A percentile compares a stretch with the other conserved stretches of the same genome.
phyloP scores from a whole-genome alignment of 345 rosid species.

The Dipteronia sinensis region DNA sequence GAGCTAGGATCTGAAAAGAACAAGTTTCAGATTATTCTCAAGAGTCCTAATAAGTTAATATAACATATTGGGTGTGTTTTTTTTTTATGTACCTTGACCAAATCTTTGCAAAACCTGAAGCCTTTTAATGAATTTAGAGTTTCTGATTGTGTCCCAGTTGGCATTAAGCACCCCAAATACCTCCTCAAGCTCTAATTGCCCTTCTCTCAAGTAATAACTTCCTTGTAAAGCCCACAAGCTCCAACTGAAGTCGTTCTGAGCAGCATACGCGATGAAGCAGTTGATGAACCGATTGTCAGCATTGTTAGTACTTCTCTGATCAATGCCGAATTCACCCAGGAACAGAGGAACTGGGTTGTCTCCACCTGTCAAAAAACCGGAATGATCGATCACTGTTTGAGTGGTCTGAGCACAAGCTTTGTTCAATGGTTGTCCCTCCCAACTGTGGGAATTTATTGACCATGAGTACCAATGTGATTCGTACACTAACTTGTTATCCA shows the following conservation, averaged over 20 bases:
- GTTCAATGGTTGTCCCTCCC: conserved; percentile 38
- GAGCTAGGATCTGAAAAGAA: conserved; percentile 35
- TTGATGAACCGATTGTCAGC: conserved; percentile 41
- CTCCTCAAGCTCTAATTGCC: conserved; percentile 30
- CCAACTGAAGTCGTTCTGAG: conserved; percentile 47
- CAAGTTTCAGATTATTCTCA: neutral
- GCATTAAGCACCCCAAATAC: conserved; percentile 35
- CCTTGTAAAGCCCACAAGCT: conserved; percentile 48
- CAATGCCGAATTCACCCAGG: conserved; percentile 48
- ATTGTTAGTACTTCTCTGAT: conserved; percentile 21
- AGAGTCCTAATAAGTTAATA: neutral
- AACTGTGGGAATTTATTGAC: conserved; percentile 13
- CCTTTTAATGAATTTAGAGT: conserved; percentile 30
- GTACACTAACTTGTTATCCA: conserved; percentile 39
- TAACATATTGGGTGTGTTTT: neutral
- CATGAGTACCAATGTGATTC: conserved; percentile 50
- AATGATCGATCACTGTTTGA: neutral
- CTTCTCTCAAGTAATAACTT: conserved; percentile 42
- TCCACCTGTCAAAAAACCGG: conserved; percentile 15
- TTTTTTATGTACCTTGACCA: conserved; percentile 11
- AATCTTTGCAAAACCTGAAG: conserved; percentile 24
- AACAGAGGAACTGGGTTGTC: conserved; percentile 34
- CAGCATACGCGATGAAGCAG: conserved; percentile 39
- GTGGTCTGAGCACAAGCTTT: conserved; percentile 26
- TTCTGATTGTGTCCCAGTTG: conserved; percentile 31